A percentile compares a stretch with the other conserved stretches of the same genome.
phyloP scores from a whole-genome alignment of 352 stramenopile genomes.

The Phytophthora agathidicida region DNA sequence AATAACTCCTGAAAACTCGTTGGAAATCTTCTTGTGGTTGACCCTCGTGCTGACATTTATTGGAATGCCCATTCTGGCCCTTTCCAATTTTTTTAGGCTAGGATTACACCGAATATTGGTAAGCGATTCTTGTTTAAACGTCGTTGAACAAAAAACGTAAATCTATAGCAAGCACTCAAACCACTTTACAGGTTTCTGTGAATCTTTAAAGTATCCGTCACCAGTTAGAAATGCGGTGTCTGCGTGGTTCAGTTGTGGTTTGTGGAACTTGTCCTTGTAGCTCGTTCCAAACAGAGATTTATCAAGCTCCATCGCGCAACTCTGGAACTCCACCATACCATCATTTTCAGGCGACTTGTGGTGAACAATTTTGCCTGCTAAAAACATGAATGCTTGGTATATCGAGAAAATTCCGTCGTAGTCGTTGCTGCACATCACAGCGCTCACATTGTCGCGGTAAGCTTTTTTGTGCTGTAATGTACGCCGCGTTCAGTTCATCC shows the following conservation, averaged over 20 bases:
- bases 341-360: constrained; percentile 30
- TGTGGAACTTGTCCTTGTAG: not conserved
- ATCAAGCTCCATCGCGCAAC: not conserved
- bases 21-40: too few species aligned
- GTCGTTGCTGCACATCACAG: constrained; percentile 38
- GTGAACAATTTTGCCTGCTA: constrained; percentile 11
- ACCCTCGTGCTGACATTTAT: too few species aligned
- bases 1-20: too few species aligned
- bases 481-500: constrained; percentile 15
- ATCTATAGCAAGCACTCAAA: constrained; percentile 1
- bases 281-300: not conserved
- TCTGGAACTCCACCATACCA: constrained; percentile 12
- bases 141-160: constrained; percentile 16
- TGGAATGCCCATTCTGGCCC: too few species aligned
- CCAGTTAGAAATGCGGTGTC: constrained; percentile 2
- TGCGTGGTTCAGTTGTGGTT: not conserved
- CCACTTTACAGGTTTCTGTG: constrained; percentile 4
- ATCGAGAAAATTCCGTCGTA: constrained; percentile 34
- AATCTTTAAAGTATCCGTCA: not conserved
- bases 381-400: constrained; percentile 16
- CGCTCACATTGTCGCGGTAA: constrained; percentile 25
- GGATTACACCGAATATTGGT: too few species aligned
- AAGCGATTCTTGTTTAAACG: not conserved
- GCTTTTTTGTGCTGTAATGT: constrained; percentile 24
- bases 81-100: too few species aligned